Evolutionary conservation across 2,329 filamentous ascomycete genomes (phyloP), one percentile per base, ranked within the genome.

Genomic region (Dactylellina haptotyla): DNA sequence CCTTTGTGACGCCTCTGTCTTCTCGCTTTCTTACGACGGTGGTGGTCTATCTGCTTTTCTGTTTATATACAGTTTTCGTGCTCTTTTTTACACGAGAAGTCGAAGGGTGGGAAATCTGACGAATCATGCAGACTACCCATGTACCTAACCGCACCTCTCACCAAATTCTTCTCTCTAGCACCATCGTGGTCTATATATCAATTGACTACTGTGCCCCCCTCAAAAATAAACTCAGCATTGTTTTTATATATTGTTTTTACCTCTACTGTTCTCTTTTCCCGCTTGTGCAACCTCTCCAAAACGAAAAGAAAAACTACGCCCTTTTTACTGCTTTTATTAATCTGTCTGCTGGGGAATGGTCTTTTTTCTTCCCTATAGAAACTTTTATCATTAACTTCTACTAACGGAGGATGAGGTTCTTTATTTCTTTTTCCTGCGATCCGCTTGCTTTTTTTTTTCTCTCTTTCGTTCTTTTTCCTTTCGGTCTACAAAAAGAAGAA

Each of bases 71-170:
- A 61, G 28, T 61, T 43, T 48, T 61, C 41, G 37, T 48, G 34
- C 34, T 61, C 43, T 48, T 63, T 37, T 26, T 46, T 18, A 46
- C 9, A 10, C 39, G 28, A 37, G 37, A 26, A 32, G 30, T 16
- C 16, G 30, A 8, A 9, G 41, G 43, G 43, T n/a, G n/a, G n/a
- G n/a, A n/a, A 50, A 39, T 56, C 62, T 66, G 62, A 66, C 62
- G 51, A 66, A 66, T 54, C 25, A 54, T 54, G 50, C 50, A 54
- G 50, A 54, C 26, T 23, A 39, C 50, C 30, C 25, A 37, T 32
- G 26, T 34, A 54, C 26, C 20, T 18, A 20, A 2, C n/a, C 5
- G 20, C 18, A 37, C 50, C 39, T 26, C 26, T 39, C 50, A 23
- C 30, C 25, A 12, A 20, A 39, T 18, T 18, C 48, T 34, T 30